Evolutionary conservation across 1,139 yeast genomes (phyloP), one percentile per base, ranked within the genome.

Genomic region (Yamadazyma triangularis): DNA sequence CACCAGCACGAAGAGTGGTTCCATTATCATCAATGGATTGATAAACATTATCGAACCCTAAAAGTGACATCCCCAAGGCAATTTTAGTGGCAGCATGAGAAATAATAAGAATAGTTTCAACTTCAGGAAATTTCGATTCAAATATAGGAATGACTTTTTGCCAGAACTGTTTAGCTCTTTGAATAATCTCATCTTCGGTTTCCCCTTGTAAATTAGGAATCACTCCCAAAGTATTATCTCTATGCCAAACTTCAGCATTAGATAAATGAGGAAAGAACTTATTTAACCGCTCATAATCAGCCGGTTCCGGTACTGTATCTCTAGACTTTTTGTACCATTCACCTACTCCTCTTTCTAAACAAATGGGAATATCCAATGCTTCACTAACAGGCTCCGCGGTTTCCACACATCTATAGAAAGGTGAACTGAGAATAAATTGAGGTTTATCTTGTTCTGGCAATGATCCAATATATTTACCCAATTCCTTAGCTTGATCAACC

Each of bases 11-110:
- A 27, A 76, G 56, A 21, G 47, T 44, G 3, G 56, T 40, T 15
- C 32, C 36, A 18, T 7, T 9, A 5, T 64, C 64, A 27, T 67
- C 81, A 32, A 85, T 50, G n/a, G 63, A 48, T 19, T 71, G 78
- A 33, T 63, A 58, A 3, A 75, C 75, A 27, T 63, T 56, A 2
- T 53, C 42, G 32, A 67, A 66, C 2, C 74, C 75, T 43, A 79
- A 52, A 22, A 86, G 60, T 2, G 81, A 73, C 67, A 83, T 70
- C 2, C 94, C 94, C 15, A 86, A 60, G 0, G 88, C 86, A 34
- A 83, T 83, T 48, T 82, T 82, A 5, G 89, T 73, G 5, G 95
- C 95, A 2, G 95, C 95, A 53, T 86, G 95, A 7, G 91, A 77
- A 23, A 84, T 73, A 9, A 86, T 60, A 28, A 86, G 51, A 7